These are phyloP conservation scores for Akanthomyces uredinophilus DNA, from an alignment of 2,329 filamentous ascomycete species.

Conservation along the genomic window DNA sequence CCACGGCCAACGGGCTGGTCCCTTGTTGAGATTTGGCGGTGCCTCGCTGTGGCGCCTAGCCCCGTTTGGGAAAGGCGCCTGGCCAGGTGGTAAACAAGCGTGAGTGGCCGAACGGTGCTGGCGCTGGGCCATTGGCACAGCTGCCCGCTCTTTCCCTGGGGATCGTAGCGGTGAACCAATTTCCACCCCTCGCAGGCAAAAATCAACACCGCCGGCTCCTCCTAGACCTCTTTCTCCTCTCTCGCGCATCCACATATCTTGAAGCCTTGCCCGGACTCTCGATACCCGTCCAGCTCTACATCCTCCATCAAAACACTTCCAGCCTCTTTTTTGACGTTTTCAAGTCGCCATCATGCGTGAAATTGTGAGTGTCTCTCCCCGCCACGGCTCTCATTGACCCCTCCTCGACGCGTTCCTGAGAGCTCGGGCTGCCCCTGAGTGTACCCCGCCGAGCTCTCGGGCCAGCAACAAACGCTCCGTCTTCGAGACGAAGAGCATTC, in stretches of 20 bases:
- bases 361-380: constrained; percentile 51
- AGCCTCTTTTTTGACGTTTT: constrained; percentile 20
- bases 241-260: constrained; percentile 23
- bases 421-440: constrained; percentile 13
- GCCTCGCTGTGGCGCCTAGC: constrained; percentile 23
- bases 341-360: constrained; percentile 56
- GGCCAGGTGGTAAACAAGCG: constrained; percentile 31
- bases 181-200: constrained; percentile 21
- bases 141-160: constrained; percentile 19
- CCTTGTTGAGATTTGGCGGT: constrained; percentile 13
- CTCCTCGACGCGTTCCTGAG: constrained; percentile 36
- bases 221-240: constrained; percentile 20
- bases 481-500: not conserved
- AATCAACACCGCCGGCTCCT: constrained; percentile 22
- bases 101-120: constrained; percentile 20
- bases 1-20: not conserved
- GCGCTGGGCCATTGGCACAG: not conserved
- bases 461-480: constrained; percentile 2
- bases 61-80: constrained; percentile 26
- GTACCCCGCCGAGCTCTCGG: constrained; percentile 8
- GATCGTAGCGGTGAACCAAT: constrained; percentile 26
- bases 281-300: constrained; percentile 32
- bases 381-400: constrained; percentile 13
- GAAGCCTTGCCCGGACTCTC: constrained; percentile 25
- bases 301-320: constrained; percentile 19